Percentiles rank a stretch among this genome's conserved stretches.
These are phyloP conservation scores for Fusarium kyushuense DNA, from an alignment of 2,329 filamentous ascomycete genomes.

Conservation along the genomic window DNA sequence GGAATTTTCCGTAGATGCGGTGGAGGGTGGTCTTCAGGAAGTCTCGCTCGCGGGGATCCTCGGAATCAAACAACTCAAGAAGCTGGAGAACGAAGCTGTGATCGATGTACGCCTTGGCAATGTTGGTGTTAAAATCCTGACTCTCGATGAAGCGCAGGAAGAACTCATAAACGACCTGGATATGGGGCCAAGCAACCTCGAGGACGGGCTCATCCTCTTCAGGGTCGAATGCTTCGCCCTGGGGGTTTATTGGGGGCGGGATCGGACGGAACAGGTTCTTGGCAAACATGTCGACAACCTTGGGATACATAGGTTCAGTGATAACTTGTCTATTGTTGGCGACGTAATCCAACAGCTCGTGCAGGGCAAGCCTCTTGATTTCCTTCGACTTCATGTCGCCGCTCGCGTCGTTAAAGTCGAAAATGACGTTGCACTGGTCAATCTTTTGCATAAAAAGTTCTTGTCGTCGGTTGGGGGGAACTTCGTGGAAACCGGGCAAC, in stretches of 20 bases:
- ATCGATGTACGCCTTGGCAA: constrained; percentile 98
- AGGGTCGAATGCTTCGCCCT: constrained; percentile 97
- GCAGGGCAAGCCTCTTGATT: constrained; percentile 95
- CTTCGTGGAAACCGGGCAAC: constrained; percentile 96
- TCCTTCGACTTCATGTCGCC: constrained; percentile 99
- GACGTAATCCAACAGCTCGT: constrained; percentile 97
- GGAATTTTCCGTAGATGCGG: constrained; percentile 98
- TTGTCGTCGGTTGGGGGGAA: constrained; percentile 91
- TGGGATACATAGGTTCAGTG: constrained; percentile 98
- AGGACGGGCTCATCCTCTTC: constrained; percentile 98
- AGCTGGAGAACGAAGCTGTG: constrained; percentile 97
- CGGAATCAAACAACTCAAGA: constrained; percentile 97
- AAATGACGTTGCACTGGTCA: constrained; percentile 99
- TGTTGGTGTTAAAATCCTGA: constrained; percentile 99
- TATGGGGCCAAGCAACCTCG: constrained; percentile 98
- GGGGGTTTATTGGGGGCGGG: constrained; percentile 95
- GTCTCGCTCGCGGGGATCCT: constrained; percentile 95
- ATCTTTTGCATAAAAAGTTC: constrained; percentile 99
- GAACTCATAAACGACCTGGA: constrained; percentile 99
- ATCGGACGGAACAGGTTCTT: constrained; percentile 99
- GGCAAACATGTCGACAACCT: constrained; percentile 98
- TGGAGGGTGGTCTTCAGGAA: constrained; percentile 98
- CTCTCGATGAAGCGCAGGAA: constrained; percentile 99
- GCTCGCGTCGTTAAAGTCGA: constrained; percentile 98
- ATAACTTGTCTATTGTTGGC: constrained; percentile 99